Evolutionary conservation across 495 filamentous ascomycete genomes (phyloP).

Genomic region (Apodospora peruviana): DNA sequence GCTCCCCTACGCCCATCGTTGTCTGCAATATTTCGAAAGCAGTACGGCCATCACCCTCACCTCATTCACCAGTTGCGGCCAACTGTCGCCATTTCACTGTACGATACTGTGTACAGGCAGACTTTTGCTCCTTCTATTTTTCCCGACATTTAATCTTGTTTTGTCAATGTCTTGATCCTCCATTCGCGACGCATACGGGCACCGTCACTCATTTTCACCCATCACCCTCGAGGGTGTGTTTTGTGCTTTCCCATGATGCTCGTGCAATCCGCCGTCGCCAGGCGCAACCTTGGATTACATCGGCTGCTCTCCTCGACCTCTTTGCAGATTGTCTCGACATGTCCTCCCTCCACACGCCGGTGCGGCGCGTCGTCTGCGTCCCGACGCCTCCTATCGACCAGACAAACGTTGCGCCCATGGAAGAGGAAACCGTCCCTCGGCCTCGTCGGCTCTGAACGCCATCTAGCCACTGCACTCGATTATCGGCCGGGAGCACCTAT

Average conservation of each 20-base stretch:
- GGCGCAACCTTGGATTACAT: slow-evolving; percentile 15
- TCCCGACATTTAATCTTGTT: too few relatives aligned
- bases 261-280: slow-evolving; percentile 15
- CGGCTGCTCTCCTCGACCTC: slow-evolving; percentile 12
- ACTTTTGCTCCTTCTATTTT: too few relatives aligned
- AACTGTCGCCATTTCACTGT: too few relatives aligned
- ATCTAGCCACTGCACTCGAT: slow-evolving; percentile 40
- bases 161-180: too few relatives aligned
- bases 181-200: too few relatives aligned
- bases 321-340: slow-evolving; percentile 7
- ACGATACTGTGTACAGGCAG: too few relatives aligned
- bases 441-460: slow-evolving; percentile 29
- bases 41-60: too few relatives aligned
- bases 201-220: background rate
- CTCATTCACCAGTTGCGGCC: too few relatives aligned
- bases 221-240: too few relatives aligned
- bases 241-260: too few relatives aligned
- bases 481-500: slow-evolving; percentile 24
- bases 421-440: slow-evolving; percentile 27
- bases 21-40: too few relatives aligned
- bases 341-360: background rate
- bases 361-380: background rate
- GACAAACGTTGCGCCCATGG: slow-evolving; percentile 21
- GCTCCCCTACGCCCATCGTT: too few relatives aligned
- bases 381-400: slow-evolving; percentile 15